These are phyloP conservation scores for Pestalotiopsis sp. DNA, from an alignment of 2,329 filamentous ascomycete genomes.

Conservation along the genomic window DNA sequence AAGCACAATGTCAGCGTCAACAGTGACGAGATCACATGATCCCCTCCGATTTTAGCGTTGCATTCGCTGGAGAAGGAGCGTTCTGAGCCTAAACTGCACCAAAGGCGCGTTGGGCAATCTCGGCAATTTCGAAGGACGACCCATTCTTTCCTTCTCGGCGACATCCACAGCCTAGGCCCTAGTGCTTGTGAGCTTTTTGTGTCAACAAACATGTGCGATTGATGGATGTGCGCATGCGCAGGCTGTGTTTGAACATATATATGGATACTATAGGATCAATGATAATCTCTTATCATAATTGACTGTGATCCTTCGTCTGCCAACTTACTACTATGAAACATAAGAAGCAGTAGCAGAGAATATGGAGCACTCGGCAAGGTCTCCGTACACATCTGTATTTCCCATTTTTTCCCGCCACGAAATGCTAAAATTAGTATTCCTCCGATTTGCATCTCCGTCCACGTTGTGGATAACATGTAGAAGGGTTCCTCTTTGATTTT, in stretches of 20 bases:
- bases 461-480: background rate
- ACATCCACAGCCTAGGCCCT: background rate
- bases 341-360: too few species aligned
- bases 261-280: too few species aligned
- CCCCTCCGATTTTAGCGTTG: background rate
- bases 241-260: too few species aligned
- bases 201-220: background rate
- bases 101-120: background rate
- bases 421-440: background rate
- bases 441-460: background rate
- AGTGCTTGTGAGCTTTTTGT: background rate
- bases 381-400: too few species aligned
- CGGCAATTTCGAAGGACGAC: background rate
- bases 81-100: background rate
- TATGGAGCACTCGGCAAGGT: too few species aligned
- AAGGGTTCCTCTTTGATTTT: background rate
- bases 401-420: background rate
- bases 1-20: background rate
- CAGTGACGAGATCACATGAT: background rate
- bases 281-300: too few species aligned
- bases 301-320: too few species aligned
- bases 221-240: too few species aligned
- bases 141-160: background rate
- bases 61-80: background rate
- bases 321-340: too few species aligned